These are phyloP conservation scores for Pseudogymnoascus sp. DNA, from an alignment of 2,329 filamentous ascomycete species.

Conservation along the genomic window DNA sequence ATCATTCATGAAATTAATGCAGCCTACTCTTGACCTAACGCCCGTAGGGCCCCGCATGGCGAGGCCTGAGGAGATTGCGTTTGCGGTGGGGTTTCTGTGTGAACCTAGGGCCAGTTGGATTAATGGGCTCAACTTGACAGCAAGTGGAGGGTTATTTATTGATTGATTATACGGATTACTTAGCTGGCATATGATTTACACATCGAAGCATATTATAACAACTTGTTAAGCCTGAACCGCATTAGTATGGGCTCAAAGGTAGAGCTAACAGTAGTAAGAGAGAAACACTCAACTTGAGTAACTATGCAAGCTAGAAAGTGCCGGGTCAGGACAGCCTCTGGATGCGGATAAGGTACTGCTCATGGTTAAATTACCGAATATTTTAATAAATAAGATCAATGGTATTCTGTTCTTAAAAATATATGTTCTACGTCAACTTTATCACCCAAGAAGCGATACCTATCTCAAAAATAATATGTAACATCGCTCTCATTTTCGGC, in stretches of 20 bases:
- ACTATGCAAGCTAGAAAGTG: neutral
- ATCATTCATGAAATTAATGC: constrained; percentile 37
- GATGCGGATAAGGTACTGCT: neutral
- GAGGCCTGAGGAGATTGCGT: constrained; percentile 41
- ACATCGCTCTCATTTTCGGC: neutral
- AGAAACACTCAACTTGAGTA: neutral
- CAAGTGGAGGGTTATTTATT: constrained; percentile 29
- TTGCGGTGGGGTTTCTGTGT: constrained; percentile 40
- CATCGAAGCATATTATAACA: neutral
- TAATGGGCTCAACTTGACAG: constrained; percentile 37
- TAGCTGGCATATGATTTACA: neutral
- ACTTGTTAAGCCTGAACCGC: neutral
- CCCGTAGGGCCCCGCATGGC: constrained; percentile 40
- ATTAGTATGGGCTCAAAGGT: neutral
- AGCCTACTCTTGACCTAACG: constrained; percentile 38
- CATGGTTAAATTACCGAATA: neutral
- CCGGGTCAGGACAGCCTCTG: neutral
- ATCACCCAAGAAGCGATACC: neutral
- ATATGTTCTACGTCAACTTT: neutral
- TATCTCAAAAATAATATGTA: neutral
- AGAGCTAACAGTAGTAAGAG: neutral
- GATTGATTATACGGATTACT: constrained; percentile 15
- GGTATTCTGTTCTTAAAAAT: neutral
- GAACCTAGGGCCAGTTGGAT: constrained; percentile 42
- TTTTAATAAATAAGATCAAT: neutral